Base-by-base conservation (phyloP, 176 grass and related monocot genomes). In the Phoenix dactylifera region DNA sequence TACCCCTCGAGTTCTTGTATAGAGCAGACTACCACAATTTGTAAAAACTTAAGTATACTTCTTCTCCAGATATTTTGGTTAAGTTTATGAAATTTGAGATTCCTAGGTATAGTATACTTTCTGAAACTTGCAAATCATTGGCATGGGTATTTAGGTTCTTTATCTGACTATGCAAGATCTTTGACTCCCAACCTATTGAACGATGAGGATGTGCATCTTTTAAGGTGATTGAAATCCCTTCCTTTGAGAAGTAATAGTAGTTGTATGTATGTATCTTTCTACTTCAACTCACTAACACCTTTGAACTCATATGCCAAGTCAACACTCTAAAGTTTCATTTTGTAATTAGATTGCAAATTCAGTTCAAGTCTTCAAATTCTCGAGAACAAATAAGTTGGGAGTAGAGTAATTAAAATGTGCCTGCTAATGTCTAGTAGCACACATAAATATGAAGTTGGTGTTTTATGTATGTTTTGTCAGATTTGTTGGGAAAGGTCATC, bases 151-250 rank as follows among this genome's bases (percentile, higher is more conserved):
- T 66, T 73, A 97, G 92, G 75, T 85, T 97, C 84, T 59, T 74
- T 97, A 68, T 82, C 81, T 17, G 72, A 76, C 32, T 97, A 88
- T 75, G 78, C 85, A 59, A 85, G 77, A 83, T 80, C 78, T 49
- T 66, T 97, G 85, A 88, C 83, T 63, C 92, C 87, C 26, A 80
- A 73, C 62, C 75, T 82, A 32, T 84, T 97, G 74, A 97, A 80
- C 54, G 80, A 85, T 66, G 92, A 97, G 44, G 87, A 97, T 55
- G 81, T 91, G 35, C 73, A 85, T 65, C 80, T 97, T 29, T 69
- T 97, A 62, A 97, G 92, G 92, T 97, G 60, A 73, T 66, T 68
- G 54, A 75, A 62, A 35, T 2, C 18, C 56, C 76, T 55, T 85
- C 67, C 18, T 67, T 44, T 49, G 12, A 19, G 35, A 24, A 50